Evolutionary conservation across 495 filamentous ascomycete genomes (phyloP), one percentile per base, ranked within the genome.

Genomic region (Trichoderma erinaceum): DNA sequence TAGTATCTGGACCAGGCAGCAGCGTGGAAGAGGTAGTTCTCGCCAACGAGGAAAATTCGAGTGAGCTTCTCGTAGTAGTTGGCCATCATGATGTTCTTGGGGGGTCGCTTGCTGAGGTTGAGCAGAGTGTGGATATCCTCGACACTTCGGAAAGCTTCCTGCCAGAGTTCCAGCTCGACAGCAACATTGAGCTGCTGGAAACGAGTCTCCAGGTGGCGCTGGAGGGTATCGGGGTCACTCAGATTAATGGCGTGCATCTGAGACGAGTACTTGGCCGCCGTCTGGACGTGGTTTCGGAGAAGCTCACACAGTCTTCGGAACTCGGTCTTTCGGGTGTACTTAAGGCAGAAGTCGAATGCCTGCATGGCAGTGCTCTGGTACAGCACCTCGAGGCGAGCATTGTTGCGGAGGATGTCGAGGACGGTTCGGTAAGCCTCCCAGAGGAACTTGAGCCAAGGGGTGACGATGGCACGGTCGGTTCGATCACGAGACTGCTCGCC

Each of bases 61-160:
- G 95, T 97, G 65, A 99, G 86, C 80, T 97, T 97, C 84, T 99
- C 96, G 81, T 98, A 99, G 87, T 99, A 99, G 81, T 98, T 99
- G 78, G 96, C 95, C 95, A 99, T 99, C 93, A 98, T 97, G 71
- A 97, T 85, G 78, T 97, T 97, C 89, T 97, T 97, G n/a, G 95
- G 90, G 48, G 93, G 93, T 65, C 94, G 91, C 86, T 99, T 99
- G 91, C 95, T 98, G 69, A 98, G 86, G 84, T 89, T 98, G 70
- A 99, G 86, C 68, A 99, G 87, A n/a, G 92, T 97, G 80, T 99
- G 95, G 72, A 98, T 99, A 79, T 99, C 95, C 79, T 99, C 95
- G 66, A 99, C 92, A 75, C 93, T 97, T 73, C 93, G 89, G 88
- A 99, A 99, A 69, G 95, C 95, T 82, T 99, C 95, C 80, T 99